Evolutionary conservation across 768 basidiomycete species (phyloP), one percentile per base, ranked within the genome.

Genomic region (Boletus eberwhitei): DNA sequence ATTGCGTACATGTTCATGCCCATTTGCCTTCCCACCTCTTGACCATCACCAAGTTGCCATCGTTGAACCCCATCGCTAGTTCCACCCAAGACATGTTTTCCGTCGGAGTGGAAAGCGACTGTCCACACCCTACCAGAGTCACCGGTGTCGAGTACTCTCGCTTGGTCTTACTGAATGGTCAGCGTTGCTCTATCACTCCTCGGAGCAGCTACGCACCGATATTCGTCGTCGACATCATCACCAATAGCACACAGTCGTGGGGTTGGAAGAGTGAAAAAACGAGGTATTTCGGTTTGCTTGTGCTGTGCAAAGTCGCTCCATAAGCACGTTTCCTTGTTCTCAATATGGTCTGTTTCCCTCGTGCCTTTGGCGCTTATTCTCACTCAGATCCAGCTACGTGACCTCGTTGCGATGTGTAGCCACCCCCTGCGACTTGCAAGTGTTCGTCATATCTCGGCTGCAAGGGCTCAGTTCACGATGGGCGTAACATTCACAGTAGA

Each of bases 401-500:
- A 11, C 31, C 0, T 32, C 11, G 11, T 12, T 32, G 31, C 11
- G 2, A 32, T 6, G 24, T 26, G 24, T 26, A 26, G 24, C 24
- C 24, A 24, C 6, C 24, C 2, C 24, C 24, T 26, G 24, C 24
- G 24, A 5, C 24, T 26, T 29, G 36, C 74, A 1, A 29, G 29
- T 29, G 9, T 29, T 29, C 8, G 29, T 29, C 29, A 29, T 9
- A 29, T 29, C 9, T 29, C 29, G 29, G 29, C 8, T 29, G 8
- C 29, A 29, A 9, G 29, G 8, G 29, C 8, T 9, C 29, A 29
- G 8, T 9, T 2, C 8, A 29, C 3, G 7, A 29, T 9, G 29
- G 9, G 29, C 2, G 29, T 29, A 9, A 2, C 81, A 4, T 85
- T 84, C 8, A 29, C 8, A 6, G 24, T 26, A 1, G 6, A 26